These are phyloP conservation scores for Saccharomycopsis microspora DNA, from an alignment of 805 yeast species.

Conservation along the genomic window DNA sequence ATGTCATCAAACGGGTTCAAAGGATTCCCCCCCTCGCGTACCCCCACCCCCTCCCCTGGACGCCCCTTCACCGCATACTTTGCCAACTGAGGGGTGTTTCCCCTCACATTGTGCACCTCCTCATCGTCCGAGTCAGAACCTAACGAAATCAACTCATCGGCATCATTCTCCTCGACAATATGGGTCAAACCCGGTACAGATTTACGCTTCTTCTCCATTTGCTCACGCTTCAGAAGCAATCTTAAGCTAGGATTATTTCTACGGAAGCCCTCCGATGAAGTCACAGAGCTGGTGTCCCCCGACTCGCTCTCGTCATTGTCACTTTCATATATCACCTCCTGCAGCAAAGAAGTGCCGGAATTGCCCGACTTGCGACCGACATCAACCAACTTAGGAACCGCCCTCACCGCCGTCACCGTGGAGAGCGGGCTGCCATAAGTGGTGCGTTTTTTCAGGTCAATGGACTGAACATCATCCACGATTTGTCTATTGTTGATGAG, in stretches of 20 bases:
- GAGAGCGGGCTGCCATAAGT: conserved; percentile 31
- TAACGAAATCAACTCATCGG: conserved; percentile 15
- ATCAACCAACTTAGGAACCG: conserved; percentile 60
- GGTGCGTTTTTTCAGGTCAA: conserved; percentile 17
- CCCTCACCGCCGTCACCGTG: conserved; percentile 64
- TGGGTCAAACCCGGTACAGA: conserved; percentile 14
- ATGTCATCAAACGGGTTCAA: conserved; percentile 16
- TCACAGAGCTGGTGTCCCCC: conserved; percentile 3
- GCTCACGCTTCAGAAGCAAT: conserved; percentile 1
- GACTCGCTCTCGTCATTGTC: conserved; percentile 2
- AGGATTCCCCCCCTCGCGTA: conserved; percentile 1
- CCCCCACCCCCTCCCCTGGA: not conserved
- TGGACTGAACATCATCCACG: conserved; percentile 27
- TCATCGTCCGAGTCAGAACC: conserved; percentile 13
- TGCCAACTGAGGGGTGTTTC: conserved; percentile 1
- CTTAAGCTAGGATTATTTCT: conserved; percentile 10
- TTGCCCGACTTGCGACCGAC: conserved; percentile 20
- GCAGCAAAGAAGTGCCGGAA: not conserved
- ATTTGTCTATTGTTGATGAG: conserved; percentile 16
- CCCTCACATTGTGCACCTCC: not conserved
- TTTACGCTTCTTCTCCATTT: conserved; percentile 6
- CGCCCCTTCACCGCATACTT: not conserved
- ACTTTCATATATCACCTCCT: conserved; percentile 6
- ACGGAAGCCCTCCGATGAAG: conserved; percentile 8
- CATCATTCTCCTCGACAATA: conserved; percentile 10